Conservation (phyloP, 1,284 basidiomycete species). For the Trichosporon sp. region DNA sequence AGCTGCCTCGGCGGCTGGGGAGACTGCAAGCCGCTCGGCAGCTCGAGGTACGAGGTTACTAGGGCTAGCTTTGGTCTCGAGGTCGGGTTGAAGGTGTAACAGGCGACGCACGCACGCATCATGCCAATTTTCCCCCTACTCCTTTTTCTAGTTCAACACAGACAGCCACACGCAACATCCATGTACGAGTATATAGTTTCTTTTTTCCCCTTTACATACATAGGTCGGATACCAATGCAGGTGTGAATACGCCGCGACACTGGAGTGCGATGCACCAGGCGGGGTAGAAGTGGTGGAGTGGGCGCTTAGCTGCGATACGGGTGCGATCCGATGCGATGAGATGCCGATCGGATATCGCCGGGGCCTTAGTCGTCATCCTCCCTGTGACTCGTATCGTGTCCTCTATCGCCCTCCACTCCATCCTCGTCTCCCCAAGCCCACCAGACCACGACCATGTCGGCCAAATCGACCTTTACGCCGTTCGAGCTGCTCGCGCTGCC, state of each 20-base stretch:
- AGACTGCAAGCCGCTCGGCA: slow-evolving; percentile 30
- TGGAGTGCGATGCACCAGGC: neutral
- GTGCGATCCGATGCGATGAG: neutral
- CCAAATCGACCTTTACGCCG: slow-evolving; percentile 27
- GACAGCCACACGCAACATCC: neutral
- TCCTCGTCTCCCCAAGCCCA: neutral
- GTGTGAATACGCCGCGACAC: neutral
- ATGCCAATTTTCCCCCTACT: neutral
- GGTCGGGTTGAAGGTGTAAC: slow-evolving; percentile 3
- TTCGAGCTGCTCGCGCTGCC: slow-evolving; percentile 35
- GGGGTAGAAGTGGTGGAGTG: neutral
- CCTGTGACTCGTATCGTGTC: neutral
- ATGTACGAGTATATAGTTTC: slow-evolving; percentile 4
- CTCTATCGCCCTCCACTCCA: neutral
- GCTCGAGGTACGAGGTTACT: neutral
- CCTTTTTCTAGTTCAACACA: neutral
- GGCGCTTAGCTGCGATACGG: neutral
- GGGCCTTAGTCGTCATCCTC: slow-evolving; percentile 1
- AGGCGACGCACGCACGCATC: neutral
- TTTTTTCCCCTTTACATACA: neutral
- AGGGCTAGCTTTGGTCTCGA: slow-evolving; percentile 4
- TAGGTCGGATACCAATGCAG: neutral
- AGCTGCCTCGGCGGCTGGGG: slow-evolving; percentile 46
- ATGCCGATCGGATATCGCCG: neutral
- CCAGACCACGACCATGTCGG: neutral